These are phyloP conservation scores for Colletotrichum orbiculare DNA, from an alignment of 2,329 filamentous ascomycete genomes.

Conservation along the genomic window DNA sequence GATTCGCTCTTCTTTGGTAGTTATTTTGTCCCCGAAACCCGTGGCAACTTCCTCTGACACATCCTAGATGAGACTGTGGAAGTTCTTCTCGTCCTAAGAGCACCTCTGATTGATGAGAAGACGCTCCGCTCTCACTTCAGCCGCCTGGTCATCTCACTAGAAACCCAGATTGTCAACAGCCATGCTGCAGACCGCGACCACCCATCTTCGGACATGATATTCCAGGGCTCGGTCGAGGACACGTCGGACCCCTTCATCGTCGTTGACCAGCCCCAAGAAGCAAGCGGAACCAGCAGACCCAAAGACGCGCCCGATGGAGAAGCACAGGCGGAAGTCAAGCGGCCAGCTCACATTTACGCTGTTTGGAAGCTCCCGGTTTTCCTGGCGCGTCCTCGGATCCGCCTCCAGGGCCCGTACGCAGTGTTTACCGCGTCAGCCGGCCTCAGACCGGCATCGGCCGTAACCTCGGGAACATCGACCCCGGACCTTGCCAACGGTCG, in stretches of 20 bases:
- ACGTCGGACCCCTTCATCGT: constrained; percentile 62
- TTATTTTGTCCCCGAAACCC: constrained; percentile 40
- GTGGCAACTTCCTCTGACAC: not conserved
- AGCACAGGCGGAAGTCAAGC: constrained; percentile 37
- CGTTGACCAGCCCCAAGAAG: constrained; percentile 52
- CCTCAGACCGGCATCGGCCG: constrained; percentile 63
- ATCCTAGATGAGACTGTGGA: constrained; percentile 77
- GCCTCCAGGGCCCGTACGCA: constrained; percentile 73
- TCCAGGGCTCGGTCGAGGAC: constrained; percentile 63
- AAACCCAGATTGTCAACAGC: constrained; percentile 73
- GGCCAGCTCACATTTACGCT: constrained; percentile 59
- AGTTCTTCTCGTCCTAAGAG: constrained; percentile 75
- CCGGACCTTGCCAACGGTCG: constrained; percentile 27
- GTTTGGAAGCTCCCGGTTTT: constrained; percentile 72
- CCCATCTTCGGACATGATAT: constrained; percentile 69
- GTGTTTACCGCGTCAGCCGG: constrained; percentile 73
- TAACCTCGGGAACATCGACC: constrained; percentile 43
- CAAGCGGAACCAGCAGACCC: constrained; percentile 41
- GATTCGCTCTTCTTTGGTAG: constrained; percentile 79
- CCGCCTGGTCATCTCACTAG: constrained; percentile 73
- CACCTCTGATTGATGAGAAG: constrained; percentile 68
- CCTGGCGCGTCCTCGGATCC: constrained; percentile 68
- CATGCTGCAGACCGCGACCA: constrained; percentile 59
- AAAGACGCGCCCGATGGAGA: constrained; percentile 32
- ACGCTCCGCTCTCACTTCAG: constrained; percentile 68